A percentile compares a stretch with the other conserved stretches of the same genome.
Conservation (phyloP, 1,284 basidiomycete species). For the Boletellus sp. region DNA sequence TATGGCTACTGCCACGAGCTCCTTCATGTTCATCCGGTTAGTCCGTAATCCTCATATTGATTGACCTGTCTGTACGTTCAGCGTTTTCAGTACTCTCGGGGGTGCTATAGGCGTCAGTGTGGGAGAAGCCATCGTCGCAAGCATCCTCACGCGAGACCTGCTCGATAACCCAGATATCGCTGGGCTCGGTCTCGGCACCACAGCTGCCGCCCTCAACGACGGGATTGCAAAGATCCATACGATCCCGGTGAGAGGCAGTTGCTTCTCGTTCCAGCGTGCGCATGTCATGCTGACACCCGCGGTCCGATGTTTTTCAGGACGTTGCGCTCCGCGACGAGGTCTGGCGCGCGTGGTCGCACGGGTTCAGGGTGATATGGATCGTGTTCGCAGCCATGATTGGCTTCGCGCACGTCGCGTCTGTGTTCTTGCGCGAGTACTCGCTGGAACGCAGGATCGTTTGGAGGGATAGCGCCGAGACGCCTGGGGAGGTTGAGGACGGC, state of each 20-base stretch:
- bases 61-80: neutral
- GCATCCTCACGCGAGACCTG: constrained; percentile 55
- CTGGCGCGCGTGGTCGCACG: constrained; percentile 64
- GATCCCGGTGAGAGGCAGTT: constrained; percentile 55
- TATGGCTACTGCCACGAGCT: constrained; percentile 74
- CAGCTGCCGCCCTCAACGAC: constrained; percentile 50
- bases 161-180: constrained; percentile 43
- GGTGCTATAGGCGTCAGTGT: constrained; percentile 72
- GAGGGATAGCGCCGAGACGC: too few relatives aligned
- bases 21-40: constrained; percentile 67
- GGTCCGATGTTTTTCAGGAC: constrained; percentile 39
- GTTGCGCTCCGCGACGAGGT: constrained; percentile 44
- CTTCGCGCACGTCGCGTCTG: constrained; percentile 49
- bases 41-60: constrained; percentile 1
- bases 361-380: constrained; percentile 70
- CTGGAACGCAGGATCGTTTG: too few relatives aligned
- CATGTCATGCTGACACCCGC: neutral
- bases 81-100: constrained; percentile 45
- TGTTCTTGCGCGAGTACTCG: constrained; percentile 59
- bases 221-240: constrained; percentile 49
- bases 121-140: constrained; percentile 65
- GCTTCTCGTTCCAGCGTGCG: constrained; percentile 16
- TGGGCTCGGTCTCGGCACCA: constrained; percentile 47
- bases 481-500: too few relatives aligned
- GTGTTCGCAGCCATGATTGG: constrained; percentile 58